Percentiles rank a stretch among this genome's conserved stretches.
These are phyloP conservation scores for Pistacia integerrima DNA, from an alignment of 345 rosid genomes.

Conservation along the genomic window DNA sequence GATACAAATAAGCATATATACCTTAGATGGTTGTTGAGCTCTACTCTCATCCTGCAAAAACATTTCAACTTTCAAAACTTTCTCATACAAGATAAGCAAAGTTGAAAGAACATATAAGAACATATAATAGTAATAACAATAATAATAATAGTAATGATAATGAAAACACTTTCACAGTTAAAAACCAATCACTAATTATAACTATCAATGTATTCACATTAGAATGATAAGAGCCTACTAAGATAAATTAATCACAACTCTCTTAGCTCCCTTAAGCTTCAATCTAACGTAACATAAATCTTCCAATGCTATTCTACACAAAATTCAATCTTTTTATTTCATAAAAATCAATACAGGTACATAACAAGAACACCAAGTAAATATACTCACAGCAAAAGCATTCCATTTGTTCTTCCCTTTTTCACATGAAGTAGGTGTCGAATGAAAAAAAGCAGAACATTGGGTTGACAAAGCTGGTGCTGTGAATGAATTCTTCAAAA, in stretches of 20 bases:
- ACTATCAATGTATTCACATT: no score
- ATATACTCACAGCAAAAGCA: constrained; percentile 42
- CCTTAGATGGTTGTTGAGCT: constrained; percentile 49
- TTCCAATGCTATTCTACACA: background rate
- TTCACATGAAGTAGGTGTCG: constrained; percentile 40
- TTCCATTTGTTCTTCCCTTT: constrained; percentile 55
- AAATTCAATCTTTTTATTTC: constrained; percentile 1
- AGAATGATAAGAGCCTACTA: background rate
- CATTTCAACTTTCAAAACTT: constrained; percentile 11
- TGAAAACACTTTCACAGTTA: background rate
- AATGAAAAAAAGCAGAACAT: constrained; percentile 46
- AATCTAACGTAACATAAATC: background rate
- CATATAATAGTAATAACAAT: background rate
- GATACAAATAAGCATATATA: constrained; percentile 11
- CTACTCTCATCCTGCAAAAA: constrained; percentile 39
- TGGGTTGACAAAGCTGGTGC: constrained; percentile 23
- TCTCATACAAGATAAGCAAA: background rate
- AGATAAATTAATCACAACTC: background rate
- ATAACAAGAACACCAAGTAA: background rate
- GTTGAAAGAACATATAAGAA: background rate
- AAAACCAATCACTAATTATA: background rate
- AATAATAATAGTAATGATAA: background rate
- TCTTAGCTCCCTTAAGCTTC: background rate
- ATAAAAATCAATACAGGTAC: no score
- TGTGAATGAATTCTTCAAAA: constrained; percentile 31